Conservation (phyloP, 768 basidiomycete genomes). For the Suillus americanus region DNA sequence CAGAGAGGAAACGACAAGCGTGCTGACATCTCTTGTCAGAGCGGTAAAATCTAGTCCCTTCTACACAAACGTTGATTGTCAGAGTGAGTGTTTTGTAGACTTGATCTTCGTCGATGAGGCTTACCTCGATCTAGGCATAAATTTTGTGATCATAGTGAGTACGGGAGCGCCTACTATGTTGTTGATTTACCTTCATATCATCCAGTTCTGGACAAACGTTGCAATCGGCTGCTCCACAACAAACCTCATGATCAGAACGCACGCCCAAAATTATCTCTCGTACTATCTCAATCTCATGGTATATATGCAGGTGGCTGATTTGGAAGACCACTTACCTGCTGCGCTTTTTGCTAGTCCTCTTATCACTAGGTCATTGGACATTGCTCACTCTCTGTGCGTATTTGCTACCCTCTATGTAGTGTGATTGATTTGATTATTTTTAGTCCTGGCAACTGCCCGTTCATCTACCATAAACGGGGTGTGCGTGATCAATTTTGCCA, state of each 20-base stretch:
- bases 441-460: not conserved
- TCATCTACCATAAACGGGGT: not conserved
- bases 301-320: not conserved
- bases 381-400: not conserved
- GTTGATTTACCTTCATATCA: not conserved
- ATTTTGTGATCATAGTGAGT: not conserved
- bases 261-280: no score
- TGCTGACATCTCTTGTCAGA: not conserved
- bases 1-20: not conserved
- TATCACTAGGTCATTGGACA: not conserved
- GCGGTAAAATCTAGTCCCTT: not conserved
- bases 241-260: constrained; percentile 3
- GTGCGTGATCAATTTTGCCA: not conserved
- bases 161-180: no score
- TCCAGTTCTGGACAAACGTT: not conserved
- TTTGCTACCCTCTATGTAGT: not conserved
- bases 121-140: not conserved
- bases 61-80: not conserved
- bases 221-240: constrained; percentile 1
- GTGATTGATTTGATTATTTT: not conserved
- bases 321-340: not conserved
- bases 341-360: not conserved
- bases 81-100: not conserved
- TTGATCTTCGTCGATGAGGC: not conserved
- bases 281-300: not conserved